Conservation (phyloP, 1,139 yeast species). For the Ogataea hybrid region DNA sequence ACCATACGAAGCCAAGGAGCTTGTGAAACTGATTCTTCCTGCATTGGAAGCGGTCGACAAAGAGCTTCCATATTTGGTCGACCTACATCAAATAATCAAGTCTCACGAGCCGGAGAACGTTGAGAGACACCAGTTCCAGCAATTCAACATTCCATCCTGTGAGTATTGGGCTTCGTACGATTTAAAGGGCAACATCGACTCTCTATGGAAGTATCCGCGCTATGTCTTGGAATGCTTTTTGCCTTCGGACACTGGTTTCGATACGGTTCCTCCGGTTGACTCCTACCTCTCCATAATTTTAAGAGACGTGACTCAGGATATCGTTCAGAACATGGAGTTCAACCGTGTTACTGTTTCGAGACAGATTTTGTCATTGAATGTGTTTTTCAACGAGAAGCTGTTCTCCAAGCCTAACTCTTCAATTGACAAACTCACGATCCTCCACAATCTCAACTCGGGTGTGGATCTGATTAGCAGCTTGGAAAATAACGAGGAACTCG, state of each 20-base stretch:
- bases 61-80: conserved; percentile 29
- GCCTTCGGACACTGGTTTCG: conserved; percentile 43
- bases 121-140: conserved; percentile 42
- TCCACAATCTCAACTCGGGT: conserved; percentile 35
- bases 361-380: conserved; percentile 73
- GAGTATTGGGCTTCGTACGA: conserved; percentile 34
- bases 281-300: conserved; percentile 62
- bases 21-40: conserved; percentile 52
- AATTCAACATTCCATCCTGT: conserved; percentile 44
- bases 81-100: conserved; percentile 17
- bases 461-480: conserved; percentile 29
- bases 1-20: conserved; percentile 56
- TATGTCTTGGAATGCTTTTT: conserved; percentile 65
- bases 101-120: conserved; percentile 29
- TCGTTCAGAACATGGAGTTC: conserved; percentile 78
- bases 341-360: conserved; percentile 86
- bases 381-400: conserved; percentile 64
- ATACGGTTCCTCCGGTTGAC: conserved; percentile 69
- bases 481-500: conserved; percentile 37
- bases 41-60: conserved; percentile 44
- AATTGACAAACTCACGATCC: conserved; percentile 58
- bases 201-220: conserved; percentile 57
- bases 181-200: conserved; percentile 43
- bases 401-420: conserved; percentile 87
- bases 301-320: conserved; percentile 73